Evolutionary conservation across 345 rosid genomes (phyloP), one percentile per base, ranked within the genome.

Genomic region (Murraya koenigii): DNA sequence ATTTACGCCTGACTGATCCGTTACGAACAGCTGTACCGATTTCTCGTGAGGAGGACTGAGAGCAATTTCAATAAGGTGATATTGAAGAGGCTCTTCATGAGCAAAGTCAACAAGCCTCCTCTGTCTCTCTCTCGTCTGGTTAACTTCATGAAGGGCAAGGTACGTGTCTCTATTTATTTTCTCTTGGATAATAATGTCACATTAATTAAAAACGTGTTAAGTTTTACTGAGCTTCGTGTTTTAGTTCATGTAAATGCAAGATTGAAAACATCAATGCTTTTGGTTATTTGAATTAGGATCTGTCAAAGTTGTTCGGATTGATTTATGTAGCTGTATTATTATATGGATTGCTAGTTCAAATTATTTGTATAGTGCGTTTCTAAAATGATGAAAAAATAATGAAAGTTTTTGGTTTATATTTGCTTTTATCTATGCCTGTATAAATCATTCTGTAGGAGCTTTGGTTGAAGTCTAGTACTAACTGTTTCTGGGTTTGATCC

Each of bases 11-110:
- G 8, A 23, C 17, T 71, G 69, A 58, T 75, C 22, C 59, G 72
- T 52, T 52, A 17, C 38, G 35, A 55, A 26, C 84, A 92, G 94
- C 73, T 90, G 65, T 90, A 92, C 72, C 88, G 89, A 22, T 90
- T 92, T 84, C 90, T 92, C 22, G 90, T 90, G 49, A 89, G 97
- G 85, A 89, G 97, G 61, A 90, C 93, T 1, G 93, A 82, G 6
- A 92, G 92, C 81, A 88, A 83, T 81, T 92, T 92, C 87, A 90
- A 92, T 77, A 92, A 90, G 0, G 97, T 92, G 75, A 78, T 92
- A 32, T 76, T 92, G 87, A 89, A 92, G 88, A 87, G 97, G 81
- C 82, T 92, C 68, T 90, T 92, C 68, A 92, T 90, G 97, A 88
- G 94, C 88, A 92, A 90, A 74, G 82, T 80, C 54, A 89, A 92